A percentile compares a stretch with the other conserved stretches of the same genome.
phyloP scores from a whole-genome alignment of 2,329 filamentous ascomycete species.

The Paraconiothyrium brasiliense region DNA sequence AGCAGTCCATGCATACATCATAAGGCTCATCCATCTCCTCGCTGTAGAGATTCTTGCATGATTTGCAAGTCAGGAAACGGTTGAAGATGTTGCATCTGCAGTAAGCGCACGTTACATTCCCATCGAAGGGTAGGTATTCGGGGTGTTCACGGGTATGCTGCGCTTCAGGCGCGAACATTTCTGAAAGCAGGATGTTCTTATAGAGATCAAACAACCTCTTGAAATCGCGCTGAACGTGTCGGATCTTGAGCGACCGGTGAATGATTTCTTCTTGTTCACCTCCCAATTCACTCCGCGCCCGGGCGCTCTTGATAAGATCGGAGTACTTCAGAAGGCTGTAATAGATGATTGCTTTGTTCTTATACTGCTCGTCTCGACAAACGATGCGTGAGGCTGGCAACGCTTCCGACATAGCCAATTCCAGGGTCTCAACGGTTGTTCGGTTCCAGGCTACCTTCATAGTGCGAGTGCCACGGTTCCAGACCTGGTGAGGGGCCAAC shows the following conservation, averaged over 20 bases:
- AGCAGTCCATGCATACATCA: conserved; percentile 98
- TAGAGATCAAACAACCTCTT: conserved; percentile 80
- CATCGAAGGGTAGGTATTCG: conserved; percentile 84
- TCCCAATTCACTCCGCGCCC: conserved; percentile 61
- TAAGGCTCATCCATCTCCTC: conserved; percentile 84
- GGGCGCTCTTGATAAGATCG: conserved; percentile 65
- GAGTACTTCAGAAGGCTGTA: conserved; percentile 85
- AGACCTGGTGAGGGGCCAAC: conserved; percentile 94
- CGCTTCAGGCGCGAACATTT: conserved; percentile 76
- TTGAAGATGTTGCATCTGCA: conserved; percentile 98
- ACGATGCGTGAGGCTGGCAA: conserved; percentile 89
- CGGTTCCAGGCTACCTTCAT: conserved; percentile 99
- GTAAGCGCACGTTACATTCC: conserved; percentile 93
- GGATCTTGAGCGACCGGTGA: conserved; percentile 61
- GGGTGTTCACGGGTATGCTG: conserved; percentile 68
- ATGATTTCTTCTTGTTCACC: conserved; percentile 48
- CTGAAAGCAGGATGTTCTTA: conserved; percentile 80
- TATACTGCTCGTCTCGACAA: conserved; percentile 97
- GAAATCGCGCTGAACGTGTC: conserved; percentile 84
- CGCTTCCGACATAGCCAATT: conserved; percentile 85
- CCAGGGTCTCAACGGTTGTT: conserved; percentile 89
- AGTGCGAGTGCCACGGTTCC: conserved; percentile 94
- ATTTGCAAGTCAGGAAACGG: conserved; percentile 89
- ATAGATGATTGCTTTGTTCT: conserved; percentile 95
- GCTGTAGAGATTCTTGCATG: conserved; percentile 74